Evolutionary conservation across 1,284 basidiomycete species (phyloP), one percentile per base, ranked within the genome.

Genomic region (Coniferiporia sulphurascens): DNA sequence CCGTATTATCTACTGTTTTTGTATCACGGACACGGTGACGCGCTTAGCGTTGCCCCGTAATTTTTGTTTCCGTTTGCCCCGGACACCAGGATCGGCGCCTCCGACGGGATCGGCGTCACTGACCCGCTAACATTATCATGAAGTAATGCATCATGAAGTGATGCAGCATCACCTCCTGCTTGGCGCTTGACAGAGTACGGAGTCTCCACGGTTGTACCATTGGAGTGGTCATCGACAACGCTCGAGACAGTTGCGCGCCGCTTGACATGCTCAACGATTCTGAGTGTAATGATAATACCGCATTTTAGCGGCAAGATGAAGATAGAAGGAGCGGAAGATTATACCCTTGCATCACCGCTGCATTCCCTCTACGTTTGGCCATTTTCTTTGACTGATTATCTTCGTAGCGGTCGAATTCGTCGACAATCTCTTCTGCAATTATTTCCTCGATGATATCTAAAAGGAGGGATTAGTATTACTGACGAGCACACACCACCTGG

Each of bases 321-420:
- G 44, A 32, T 3, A 32, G 49, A 34, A 58, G 43, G 13, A 38
- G 19, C 3, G 17, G 48, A 32, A 38, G 6, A 38, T 73, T 78
- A 45, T 34, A 89, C 87, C 89, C 89, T 68, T 86, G 81, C 92
- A 95, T 94, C 56, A 93, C 79, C 8, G 85, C 80, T 8, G 87
- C 81, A 7, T 85, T 91, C 9, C 87, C 88, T 62, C 82, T 74
- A 27, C 93, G 79, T 65, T 81, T 86, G 0, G 89, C 89, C 15
- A 78, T 77, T 54, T 79, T 79, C 70, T 93, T 93, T 50, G 83
- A 86, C 56, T 86, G 84, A 68, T 94, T 95, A 66, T 93, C 91
- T 64, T 91, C 85, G 67, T 89, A 94, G 19, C 85, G 80, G 73
- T 96, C 93, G 3, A 92, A 95, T 72, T 95, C 93, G 68, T 95